Evolutionary conservation across 345 rosid species (phyloP), one percentile per base, ranked within the genome.

Genomic region (Leavenworthia alabamica): DNA sequence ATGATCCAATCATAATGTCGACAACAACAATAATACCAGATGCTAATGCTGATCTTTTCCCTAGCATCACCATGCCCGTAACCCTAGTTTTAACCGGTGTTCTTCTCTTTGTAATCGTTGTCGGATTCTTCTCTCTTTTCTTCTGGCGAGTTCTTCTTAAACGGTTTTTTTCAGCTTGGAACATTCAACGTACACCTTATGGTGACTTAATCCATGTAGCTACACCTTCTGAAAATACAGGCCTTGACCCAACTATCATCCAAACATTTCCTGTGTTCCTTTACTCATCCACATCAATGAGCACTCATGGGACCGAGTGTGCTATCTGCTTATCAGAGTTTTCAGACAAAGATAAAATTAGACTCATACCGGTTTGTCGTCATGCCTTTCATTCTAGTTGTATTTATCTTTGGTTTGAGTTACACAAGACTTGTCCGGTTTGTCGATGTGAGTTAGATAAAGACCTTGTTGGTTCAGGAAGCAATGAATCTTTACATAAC

Each of bases 371-470:
- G 3, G 80, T 75, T 50, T 92, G 96, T 76, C 77, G 64, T 68
- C 96, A 92, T 68, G 86, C 79, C 19, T 89, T 89, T 43, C 98
- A 88, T 56, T 76, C 78, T 66, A 84, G 65, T 17, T 92, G 98
- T 66, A 82, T 92, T 40, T 96, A 92, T 67, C 84, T 81, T 23
- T 92, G 98, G 98, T 86, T 89, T 27, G 73, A 68, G 20, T 77
- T 84, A 4, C 88, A 88, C 66, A 86, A 85, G 62, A 84, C 95
- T 11, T 92, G 98, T 39, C 98, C 98, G 0, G 88, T 92, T 66
- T 92, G 98, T 56, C 90, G 95, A 0, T 60, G 79, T 13, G 81
- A 80, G 52, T 80, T 92, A 17, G 92, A 86, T 42, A 65, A 82
- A 31, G 75, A 49, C 16, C 11, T 37, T n/a, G 13, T 63, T 3